Percentiles rank a stretch among this genome's conserved stretches.
Evolutionary conservation across 1,284 basidiomycete genomes (phyloP).

Genomic region (Apiotrichum gamsii): DNA sequence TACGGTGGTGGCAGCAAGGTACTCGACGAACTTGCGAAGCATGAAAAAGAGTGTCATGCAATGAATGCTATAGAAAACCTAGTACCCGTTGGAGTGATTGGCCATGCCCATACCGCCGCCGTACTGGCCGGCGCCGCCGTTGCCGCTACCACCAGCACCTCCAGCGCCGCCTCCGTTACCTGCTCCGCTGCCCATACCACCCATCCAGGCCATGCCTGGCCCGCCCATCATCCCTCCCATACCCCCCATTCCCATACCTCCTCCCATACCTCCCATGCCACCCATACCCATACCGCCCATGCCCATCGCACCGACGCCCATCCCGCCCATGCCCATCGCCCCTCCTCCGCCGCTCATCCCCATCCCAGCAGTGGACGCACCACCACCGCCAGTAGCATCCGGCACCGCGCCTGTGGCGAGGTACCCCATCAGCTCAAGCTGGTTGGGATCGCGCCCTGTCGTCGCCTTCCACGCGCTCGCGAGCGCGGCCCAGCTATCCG

Average conservation of each 20-base stretch:
- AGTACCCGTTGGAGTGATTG: no score
- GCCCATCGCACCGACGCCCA: background rate
- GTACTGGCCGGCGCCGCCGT: no score
- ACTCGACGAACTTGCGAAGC: no score
- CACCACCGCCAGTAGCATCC: background rate
- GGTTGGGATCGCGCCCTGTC: constrained; percentile 34
- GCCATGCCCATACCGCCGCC: no score
- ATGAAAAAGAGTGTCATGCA: no score
- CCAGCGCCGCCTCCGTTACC: no score
- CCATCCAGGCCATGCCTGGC: background rate
- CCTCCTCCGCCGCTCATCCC: background rate
- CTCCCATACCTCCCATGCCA: constrained; percentile 9
- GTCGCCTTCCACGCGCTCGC: constrained; percentile 33
- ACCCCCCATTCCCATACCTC: background rate
- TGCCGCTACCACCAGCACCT: no score
- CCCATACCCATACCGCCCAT: constrained; percentile 7
- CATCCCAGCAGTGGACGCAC: background rate
- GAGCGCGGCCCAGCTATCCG: constrained; percentile 30
- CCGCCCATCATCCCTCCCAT: background rate
- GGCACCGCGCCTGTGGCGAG: constrained; percentile 20
- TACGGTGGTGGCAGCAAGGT: no score
- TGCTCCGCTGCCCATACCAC: background rate
- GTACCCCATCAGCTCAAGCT: constrained; percentile 40
- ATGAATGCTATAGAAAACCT: no score
- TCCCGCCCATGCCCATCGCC: background rate